Percentiles rank a stretch among this genome's conserved stretches.
Evolutionary conservation across 495 filamentous ascomycete species (phyloP).

Genomic region (Aspergillus haitiensis): DNA sequence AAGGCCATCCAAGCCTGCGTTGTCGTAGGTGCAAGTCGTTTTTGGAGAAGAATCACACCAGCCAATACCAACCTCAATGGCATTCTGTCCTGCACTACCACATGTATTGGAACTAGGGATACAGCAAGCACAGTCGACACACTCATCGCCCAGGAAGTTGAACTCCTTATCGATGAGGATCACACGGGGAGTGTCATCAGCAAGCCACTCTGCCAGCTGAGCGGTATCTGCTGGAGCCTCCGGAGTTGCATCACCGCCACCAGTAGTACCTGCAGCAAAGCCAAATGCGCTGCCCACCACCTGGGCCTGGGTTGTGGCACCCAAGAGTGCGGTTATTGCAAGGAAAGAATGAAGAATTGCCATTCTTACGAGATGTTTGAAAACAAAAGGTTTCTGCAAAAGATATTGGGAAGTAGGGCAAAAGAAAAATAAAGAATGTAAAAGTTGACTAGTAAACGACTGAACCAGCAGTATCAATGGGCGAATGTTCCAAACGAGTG

Average conservation of each 20-base stretch:
- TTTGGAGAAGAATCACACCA: conserved; percentile 35
- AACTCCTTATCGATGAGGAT: conserved; percentile 51
- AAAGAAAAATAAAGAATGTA: conserved; percentile 8
- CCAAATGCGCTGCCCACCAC: conserved; percentile 46
- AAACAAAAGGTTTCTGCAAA: conserved; percentile 4
- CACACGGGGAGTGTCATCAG: conserved; percentile 44
- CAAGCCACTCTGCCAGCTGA: conserved; percentile 36
- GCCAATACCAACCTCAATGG: conserved; percentile 28
- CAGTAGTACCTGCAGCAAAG: conserved; percentile 50
- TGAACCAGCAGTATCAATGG: conserved; percentile 23
- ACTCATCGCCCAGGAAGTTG: conserved; percentile 45
- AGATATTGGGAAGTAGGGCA: conserved; percentile 15
- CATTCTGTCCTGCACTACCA: conserved; percentile 32
- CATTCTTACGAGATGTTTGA: conserved; percentile 19
- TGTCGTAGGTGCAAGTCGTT: conserved; percentile 38
- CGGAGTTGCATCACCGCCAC: conserved; percentile 49
- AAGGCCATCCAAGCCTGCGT: conserved; percentile 36
- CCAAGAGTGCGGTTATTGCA: conserved; percentile 25
- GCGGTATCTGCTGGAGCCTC: conserved; percentile 42
- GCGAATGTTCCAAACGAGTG: background rate
- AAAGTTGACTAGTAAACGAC: conserved; percentile 1
- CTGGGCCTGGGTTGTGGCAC: conserved; percentile 26
- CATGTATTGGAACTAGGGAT: conserved; percentile 30
- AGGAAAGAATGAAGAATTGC: conserved; percentile 25
- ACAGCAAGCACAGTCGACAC: conserved; percentile 39